Percentiles rank a stretch among this genome's conserved stretches.
phyloP scores from a whole-genome alignment of 768 basidiomycete genomes.

The Mycena rebaudengoi region DNA sequence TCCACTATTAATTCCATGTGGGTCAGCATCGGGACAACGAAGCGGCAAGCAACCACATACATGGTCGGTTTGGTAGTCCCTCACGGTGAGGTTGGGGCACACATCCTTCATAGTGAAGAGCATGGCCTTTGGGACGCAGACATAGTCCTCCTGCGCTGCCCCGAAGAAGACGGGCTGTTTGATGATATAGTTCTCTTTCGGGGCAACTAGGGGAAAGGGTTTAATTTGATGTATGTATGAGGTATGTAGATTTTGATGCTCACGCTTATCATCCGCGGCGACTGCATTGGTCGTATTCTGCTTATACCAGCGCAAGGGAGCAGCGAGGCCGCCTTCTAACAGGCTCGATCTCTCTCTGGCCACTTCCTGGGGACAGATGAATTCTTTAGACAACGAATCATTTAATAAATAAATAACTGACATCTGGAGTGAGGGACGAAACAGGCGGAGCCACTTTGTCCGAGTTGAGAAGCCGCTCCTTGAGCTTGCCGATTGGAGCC shows the following conservation, averaged over 20 bases:
- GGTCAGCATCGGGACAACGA: too few relatives aligned
- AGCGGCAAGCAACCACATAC: not conserved
- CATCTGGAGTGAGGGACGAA: slow-evolving; percentile 42
- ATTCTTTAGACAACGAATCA: not conserved
- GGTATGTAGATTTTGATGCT: not conserved
- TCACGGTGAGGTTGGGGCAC: slow-evolving; percentile 40
- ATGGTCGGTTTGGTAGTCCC: slow-evolving; percentile 49
- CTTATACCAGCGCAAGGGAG: slow-evolving; percentile 45
- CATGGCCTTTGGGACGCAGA: slow-evolving; percentile 30
- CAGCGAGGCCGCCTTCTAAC: slow-evolving; percentile 37
- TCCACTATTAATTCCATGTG: too few relatives aligned
- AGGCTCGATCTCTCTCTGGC: slow-evolving; percentile 28
- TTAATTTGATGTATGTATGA: not conserved
- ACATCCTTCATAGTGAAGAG: slow-evolving; percentile 14
- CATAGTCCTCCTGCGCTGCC: slow-evolving; percentile 38
- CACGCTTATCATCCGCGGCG: slow-evolving; percentile 43
- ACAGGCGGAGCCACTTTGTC: slow-evolving; percentile 37
- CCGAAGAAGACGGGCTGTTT: slow-evolving; percentile 47
- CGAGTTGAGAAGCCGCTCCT: slow-evolving; percentile 43
- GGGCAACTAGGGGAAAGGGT: too few relatives aligned
- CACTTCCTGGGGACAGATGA: slow-evolving; percentile 36
- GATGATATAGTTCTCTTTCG: slow-evolving; percentile 36
- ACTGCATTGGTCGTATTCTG: slow-evolving; percentile 35
- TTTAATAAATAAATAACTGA: slow-evolving; percentile 4
- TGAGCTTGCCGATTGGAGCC: slow-evolving; percentile 44